These are phyloP conservation scores for Cnidoscolus chayamansa DNA, from an alignment of 441 rosid species.

Conservation along the genomic window DNA sequence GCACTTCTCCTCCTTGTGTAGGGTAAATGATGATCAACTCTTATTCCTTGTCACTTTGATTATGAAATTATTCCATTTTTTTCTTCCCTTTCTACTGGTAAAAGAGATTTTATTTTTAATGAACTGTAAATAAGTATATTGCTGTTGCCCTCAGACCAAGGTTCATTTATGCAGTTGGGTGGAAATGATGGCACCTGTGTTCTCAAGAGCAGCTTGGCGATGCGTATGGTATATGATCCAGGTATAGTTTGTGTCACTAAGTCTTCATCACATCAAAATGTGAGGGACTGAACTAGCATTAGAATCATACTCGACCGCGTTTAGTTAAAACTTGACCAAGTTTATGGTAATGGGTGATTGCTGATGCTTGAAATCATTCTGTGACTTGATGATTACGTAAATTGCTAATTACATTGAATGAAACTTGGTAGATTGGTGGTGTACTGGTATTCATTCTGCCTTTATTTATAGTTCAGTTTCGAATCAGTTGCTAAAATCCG, in stretches of 20 bases:
- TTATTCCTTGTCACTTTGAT: background rate
- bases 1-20: conserved; percentile 83
- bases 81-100: background rate
- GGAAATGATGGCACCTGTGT: conserved; percentile 97
- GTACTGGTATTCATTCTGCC: background rate
- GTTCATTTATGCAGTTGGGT: conserved; percentile 65
- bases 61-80: background rate
- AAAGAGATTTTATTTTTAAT: background rate
- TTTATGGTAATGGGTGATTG: background rate
- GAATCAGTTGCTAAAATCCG: too few relatives aligned
- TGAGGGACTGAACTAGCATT: background rate
- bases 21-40: conserved; percentile 43
- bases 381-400: background rate
- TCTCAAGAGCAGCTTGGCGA: conserved; percentile 85
- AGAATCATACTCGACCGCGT: background rate
- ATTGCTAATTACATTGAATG: background rate
- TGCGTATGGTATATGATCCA: conserved; percentile 91
- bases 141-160: background rate
- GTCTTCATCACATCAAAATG: background rate
- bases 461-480: background rate
- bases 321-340: background rate
- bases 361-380: background rate
- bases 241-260: conserved; percentile 36
- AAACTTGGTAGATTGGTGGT: background rate
- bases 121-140: background rate